Percentiles rank a stretch among this genome's conserved stretches.
Conservation (phyloP, 495 filamentous ascomycete species). For the Aspergillus haitiensis region DNA sequence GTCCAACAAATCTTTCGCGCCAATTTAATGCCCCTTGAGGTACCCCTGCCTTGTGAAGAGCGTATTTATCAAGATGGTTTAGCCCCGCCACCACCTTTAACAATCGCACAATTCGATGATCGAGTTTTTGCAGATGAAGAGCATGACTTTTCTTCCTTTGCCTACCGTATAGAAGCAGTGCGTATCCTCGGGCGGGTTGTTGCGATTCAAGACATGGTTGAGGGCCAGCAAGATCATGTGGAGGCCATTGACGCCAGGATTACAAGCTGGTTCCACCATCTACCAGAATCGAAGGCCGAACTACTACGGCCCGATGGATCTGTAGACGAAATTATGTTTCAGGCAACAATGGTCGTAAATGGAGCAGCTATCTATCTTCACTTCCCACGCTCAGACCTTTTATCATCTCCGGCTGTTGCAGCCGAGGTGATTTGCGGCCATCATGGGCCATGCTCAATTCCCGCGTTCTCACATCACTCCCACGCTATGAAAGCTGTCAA, state of each 20-base stretch:
- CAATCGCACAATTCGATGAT: slow-evolving; percentile 46
- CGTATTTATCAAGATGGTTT: slow-evolving; percentile 49
- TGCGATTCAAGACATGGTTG: slow-evolving; percentile 37
- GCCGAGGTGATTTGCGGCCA: slow-evolving; percentile 52
- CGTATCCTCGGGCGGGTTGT: slow-evolving; percentile 77
- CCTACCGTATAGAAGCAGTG: slow-evolving; percentile 59
- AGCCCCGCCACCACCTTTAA: slow-evolving; percentile 37
- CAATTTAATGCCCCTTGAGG: slow-evolving; percentile 38
- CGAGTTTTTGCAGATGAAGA: slow-evolving; percentile 50
- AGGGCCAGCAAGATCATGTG: slow-evolving; percentile 47
- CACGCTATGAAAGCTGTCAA: slow-evolving; percentile 80
- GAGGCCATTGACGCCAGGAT: slow-evolving; percentile 70
- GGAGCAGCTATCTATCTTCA: slow-evolving; percentile 51
- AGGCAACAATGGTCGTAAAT: slow-evolving; percentile 81
- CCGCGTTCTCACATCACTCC: slow-evolving; percentile 54
- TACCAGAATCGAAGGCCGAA: slow-evolving; percentile 73
- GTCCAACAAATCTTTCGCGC: slow-evolving; percentile 39
- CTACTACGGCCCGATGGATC: slow-evolving; percentile 63
- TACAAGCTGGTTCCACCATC: slow-evolving; percentile 78
- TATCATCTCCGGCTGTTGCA: slow-evolving; percentile 49
- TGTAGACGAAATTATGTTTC: slow-evolving; percentile 89
- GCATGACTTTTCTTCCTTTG: slow-evolving; percentile 47
- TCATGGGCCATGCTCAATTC: slow-evolving; percentile 47
- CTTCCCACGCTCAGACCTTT: slow-evolving; percentile 51
- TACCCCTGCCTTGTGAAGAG: slow-evolving; percentile 47